Evolutionary conservation across 2,329 filamentous ascomycete species (phyloP).

Genomic region (Fulvia fulva): DNA sequence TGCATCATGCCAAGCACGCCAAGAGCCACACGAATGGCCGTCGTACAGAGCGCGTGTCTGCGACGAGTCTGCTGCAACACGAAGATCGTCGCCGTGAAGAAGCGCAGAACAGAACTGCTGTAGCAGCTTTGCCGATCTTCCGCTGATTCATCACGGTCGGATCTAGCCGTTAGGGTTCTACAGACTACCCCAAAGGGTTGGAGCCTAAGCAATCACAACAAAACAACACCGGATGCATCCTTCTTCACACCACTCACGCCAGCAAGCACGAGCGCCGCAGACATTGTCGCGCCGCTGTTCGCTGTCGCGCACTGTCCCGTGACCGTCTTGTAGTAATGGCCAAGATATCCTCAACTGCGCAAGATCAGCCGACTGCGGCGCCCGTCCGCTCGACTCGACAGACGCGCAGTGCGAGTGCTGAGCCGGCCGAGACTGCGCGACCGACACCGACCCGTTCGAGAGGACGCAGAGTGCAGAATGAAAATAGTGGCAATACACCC

Average conservation of each 20-base stretch:
- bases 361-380: neutral
- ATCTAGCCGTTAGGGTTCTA: neutral
- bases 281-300: neutral
- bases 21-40: neutral
- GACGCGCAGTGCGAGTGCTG: conserved; percentile 41
- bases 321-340: neutral
- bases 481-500: neutral
- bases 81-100: too few relatives aligned
- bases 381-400: conserved; percentile 21
- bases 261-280: neutral
- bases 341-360: neutral
- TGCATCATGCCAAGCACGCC: neutral
- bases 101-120: too few relatives aligned
- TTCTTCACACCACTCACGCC: neutral
- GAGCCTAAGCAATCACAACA: neutral
- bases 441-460: neutral
- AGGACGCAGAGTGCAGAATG: neutral
- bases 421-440: conserved; percentile 21
- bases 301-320: neutral
- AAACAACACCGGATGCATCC: neutral
- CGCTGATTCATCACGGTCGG: neutral
- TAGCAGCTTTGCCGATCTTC: neutral
- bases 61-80: neutral
- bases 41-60: neutral
- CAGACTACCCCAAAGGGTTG: neutral